Conservation (phyloP, 2,329 filamentous ascomycete genomes). For the Colletotrichum melonis region DNA sequence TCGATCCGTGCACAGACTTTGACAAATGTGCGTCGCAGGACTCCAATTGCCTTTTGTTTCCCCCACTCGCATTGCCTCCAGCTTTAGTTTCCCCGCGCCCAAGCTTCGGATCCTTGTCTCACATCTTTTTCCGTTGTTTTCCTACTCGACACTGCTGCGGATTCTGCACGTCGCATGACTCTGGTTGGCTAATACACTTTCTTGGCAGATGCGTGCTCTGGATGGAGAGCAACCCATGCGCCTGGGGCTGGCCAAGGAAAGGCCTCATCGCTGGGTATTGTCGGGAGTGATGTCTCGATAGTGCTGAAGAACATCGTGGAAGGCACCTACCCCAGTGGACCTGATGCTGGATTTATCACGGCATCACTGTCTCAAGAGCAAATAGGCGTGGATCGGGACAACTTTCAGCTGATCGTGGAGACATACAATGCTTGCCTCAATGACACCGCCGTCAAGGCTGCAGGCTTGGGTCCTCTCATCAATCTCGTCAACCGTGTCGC, state of each 20-base stretch:
- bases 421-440: constrained; percentile 76
- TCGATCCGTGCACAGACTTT: constrained; percentile 77
- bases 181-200: constrained; percentile 5
- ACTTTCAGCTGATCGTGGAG: constrained; percentile 73
- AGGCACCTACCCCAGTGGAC: constrained; percentile 59
- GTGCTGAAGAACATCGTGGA: constrained; percentile 72
- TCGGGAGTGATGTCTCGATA: constrained; percentile 68
- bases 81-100: not conserved
- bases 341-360: constrained; percentile 45
- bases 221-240: constrained; percentile 72
- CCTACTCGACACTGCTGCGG: not conserved
- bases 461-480: constrained; percentile 67
- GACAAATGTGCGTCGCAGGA: constrained; percentile 56
- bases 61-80: constrained; percentile 6
- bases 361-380: constrained; percentile 46
- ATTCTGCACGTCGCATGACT: not conserved
- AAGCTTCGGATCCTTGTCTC: not conserved
- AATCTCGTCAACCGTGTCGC: constrained; percentile 59
- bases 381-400: constrained; percentile 62
- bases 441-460: constrained; percentile 63
- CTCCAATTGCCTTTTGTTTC: not conserved
- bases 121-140: not conserved
- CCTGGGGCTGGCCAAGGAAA: constrained; percentile 71
- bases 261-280: constrained; percentile 68
- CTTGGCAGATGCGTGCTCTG: constrained; percentile 67